Base-by-base conservation (phyloP, 2,329 filamentous ascomycete species). In the Dothideomycetidae sp. region DNA sequence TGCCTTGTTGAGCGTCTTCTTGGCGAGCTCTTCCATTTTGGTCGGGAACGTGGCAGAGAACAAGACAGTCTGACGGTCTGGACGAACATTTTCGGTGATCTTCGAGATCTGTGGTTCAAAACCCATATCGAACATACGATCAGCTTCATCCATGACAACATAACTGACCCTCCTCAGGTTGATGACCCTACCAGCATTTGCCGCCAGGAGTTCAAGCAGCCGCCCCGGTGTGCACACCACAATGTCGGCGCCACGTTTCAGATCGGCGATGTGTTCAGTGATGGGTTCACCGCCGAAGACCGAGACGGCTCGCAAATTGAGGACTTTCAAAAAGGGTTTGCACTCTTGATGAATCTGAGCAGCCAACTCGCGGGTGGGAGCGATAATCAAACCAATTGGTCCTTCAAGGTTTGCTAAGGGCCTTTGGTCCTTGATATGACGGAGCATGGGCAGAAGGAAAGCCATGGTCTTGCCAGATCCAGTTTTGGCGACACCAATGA, bases 61-160 rank as follows among this genome's bases (percentile, higher is more conserved):
- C 15, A 96, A 69, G 36, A 96, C 85, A 1, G 85, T 93, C 55
- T 98, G 90, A 35, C 82, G 78, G 55, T 94, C 82, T 1, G 90
- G 86, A 33, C 90, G 78, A 55, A 93, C 81, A 51, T 90, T 93
- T 47, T 76, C 75, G 54, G 96, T 77, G 41, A 98, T 90, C 59
- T 93, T 94, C 75, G 90, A 90, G 37, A 98, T 86, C 57, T 98
- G 90, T 2, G 90, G 88, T 60, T 93, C 88, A 53, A 98, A 98
- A 90, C 90, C 90, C 90, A 98, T 98, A 73, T 98, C 90, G 72
- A 98, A 73, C 90, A 98, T 98, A 61, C 90, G 90, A 70, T 98
- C 90, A 62, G 90, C 90, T 61, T 98, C 90, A 54, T 98, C 90
- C 28, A 98, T 72, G 9, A 98, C 90, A 15, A 94, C 76, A 55